Percentiles rank a stretch among this genome's conserved stretches.
Evolutionary conservation across 1,139 yeast species (phyloP).

Genomic region (Lodderomyces orthopsilosis): DNA sequence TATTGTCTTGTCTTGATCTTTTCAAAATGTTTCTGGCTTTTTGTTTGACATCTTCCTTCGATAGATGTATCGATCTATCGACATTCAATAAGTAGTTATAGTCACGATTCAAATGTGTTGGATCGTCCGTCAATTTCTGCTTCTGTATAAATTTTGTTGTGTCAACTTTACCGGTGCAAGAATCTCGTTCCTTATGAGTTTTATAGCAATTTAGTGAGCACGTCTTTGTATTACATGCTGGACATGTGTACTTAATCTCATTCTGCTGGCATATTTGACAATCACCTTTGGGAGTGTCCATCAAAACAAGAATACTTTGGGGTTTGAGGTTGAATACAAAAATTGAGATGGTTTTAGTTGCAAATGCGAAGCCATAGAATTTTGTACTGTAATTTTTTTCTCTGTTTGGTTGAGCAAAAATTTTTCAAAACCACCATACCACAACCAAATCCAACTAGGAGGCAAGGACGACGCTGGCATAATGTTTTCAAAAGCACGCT

Average conservation of each 20-base stretch:
- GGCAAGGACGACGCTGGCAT: not conserved
- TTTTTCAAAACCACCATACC: not conserved
- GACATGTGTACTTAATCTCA: slow-evolving; percentile 72
- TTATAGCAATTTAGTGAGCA: slow-evolving; percentile 74
- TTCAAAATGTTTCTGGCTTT: slow-evolving; percentile 39
- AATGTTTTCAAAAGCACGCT: slow-evolving; percentile 3
- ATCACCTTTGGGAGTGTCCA: slow-evolving; percentile 6
- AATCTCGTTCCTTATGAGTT: slow-evolving; percentile 58
- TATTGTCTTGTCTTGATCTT: slow-evolving; percentile 18
- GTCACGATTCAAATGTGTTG: slow-evolving; percentile 66
- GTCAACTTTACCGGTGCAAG: slow-evolving; percentile 69
- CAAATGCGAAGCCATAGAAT: not conserved
- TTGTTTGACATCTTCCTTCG: slow-evolving; percentile 46
- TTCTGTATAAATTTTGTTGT: slow-evolving; percentile 56
- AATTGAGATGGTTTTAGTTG: not conserved
- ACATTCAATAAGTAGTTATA: slow-evolving; percentile 69
- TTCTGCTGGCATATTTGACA: slow-evolving; percentile 54
- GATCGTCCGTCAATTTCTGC: slow-evolving; percentile 32
- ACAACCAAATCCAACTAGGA: not conserved
- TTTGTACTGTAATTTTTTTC: not conserved
- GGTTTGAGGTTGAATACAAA: too few species aligned
- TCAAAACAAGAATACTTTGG: not conserved
- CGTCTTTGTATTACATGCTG: slow-evolving; percentile 66
- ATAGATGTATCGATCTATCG: slow-evolving; percentile 54
- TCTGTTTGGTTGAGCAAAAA: not conserved